Base-by-base conservation (phyloP, 1,284 basidiomycete genomes). In the Ustilago hordei region DNA sequence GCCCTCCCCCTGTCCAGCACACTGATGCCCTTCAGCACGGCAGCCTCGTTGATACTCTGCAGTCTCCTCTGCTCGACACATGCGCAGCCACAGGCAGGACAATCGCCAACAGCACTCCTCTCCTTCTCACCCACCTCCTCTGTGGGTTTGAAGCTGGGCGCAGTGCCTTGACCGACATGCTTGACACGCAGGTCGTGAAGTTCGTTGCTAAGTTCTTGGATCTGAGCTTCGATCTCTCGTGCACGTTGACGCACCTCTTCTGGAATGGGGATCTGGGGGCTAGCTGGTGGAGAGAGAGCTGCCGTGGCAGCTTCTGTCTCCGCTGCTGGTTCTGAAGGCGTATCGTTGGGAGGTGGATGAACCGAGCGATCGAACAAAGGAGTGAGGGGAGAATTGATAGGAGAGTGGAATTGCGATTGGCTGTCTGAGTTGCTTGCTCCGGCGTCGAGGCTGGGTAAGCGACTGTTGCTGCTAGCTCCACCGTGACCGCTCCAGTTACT, bases 21-120 rank as follows among this genome's bases (percentile, higher is more conserved):
- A 48, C 78, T 78, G 65, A 79, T 53, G 3, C 80, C 80, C 57
- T 79, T 79, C 7, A 81, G 60, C 50, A 81, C 68, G 9, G 80
- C 80, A 11, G 73, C 78, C 45, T 79, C 80, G 59, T 81, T 81
- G 55, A 81, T 65, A 50, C 75, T 75, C 56, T 81, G 78, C 69
- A 75, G 43, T 15, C 80, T 32, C 1, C 78, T 60, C 64, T 81
- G 77, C 53, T 81, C 80, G 0, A 75, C 78, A 19, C 80, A 81
- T 52, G 65, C 64, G 38, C 80, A 81, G 11, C 80, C 78, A 58
- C 80, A 81, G 41, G 39, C 45, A 4, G 75, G 62, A 34, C 80
- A 81, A 12, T 60, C 43, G 19, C 55, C 60, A 0, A 64, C 53
- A 2, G 31, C 43, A 8, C 31, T 35, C 1, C 63, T 55, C 31